These are phyloP conservation scores for Scheffersomyces amazonensis DNA, from an alignment of 805 yeast genomes.

Conservation along the genomic window DNA sequence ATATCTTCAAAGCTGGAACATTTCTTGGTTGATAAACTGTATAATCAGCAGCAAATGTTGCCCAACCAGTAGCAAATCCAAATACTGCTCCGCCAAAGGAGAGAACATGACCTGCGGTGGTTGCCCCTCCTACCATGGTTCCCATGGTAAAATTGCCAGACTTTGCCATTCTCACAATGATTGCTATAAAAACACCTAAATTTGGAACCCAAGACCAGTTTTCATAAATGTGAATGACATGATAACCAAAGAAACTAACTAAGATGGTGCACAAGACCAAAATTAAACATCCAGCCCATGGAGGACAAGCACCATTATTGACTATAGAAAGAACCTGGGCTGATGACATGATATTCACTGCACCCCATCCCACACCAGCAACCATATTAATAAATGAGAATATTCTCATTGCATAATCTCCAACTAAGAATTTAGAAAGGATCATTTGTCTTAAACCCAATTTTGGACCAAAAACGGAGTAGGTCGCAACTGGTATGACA, in stretches of 20 bases:
- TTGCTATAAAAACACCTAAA: constrained; percentile 65
- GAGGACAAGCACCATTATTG: constrained; percentile 65
- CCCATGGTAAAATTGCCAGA: constrained; percentile 63
- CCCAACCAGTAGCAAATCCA: constrained; percentile 95
- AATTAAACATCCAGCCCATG: constrained; percentile 87
- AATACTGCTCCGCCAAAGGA: constrained; percentile 80
- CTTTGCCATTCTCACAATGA: constrained; percentile 72
- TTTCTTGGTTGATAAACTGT: constrained; percentile 79
- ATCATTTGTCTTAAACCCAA: constrained; percentile 89
- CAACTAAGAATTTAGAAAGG: constrained; percentile 72
- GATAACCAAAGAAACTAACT: constrained; percentile 82
- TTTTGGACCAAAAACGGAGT: constrained; percentile 77
- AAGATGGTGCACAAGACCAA: constrained; percentile 64
- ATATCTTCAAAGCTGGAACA: constrained; percentile 57
- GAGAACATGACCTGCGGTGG: constrained; percentile 72
- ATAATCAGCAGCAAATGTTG: constrained; percentile 89
- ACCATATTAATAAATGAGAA: constrained; percentile 74
- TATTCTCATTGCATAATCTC: constrained; percentile 71
- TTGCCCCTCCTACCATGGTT: constrained; percentile 46
- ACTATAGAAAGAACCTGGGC: constrained; percentile 81
- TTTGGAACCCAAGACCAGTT: constrained; percentile 89
- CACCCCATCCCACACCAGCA: constrained; percentile 95
- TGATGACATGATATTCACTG: constrained; percentile 85
- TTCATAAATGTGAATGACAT: constrained; percentile 76
- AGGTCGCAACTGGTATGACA: constrained; percentile 73